Base-by-base conservation (phyloP, 2,329 filamentous ascomycete genomes). In the Colletotrichum trifolii region DNA sequence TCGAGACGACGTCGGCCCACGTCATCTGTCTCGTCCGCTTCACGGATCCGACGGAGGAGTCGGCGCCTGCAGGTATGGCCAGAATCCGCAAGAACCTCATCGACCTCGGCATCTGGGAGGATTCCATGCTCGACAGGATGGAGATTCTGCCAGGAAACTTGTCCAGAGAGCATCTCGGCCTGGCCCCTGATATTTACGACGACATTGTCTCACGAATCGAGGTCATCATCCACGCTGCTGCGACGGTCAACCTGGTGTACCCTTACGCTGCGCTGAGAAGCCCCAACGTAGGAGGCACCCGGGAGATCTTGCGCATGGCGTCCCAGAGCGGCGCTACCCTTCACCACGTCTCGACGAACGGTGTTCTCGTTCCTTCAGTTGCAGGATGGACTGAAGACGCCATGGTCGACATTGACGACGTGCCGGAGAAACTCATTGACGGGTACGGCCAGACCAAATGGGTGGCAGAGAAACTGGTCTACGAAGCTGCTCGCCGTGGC, bases 391-490 rank as follows among this genome's bases (percentile, higher is more conserved):
- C 86, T 1, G 92, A 94, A 74, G 86, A 89, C 67, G 80, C 87
- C 9, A 88, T 90, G 78, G 80, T 94, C 13, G 82, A 84, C 36
- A 83, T 92, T 5, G 85, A 90, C 11, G 86, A 89, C 50, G 91
- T 94, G 1, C 89, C 90, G 0, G 85, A 82, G 47, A 90, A 90
- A 73, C 80, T 94, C 6, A 78, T 85, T 1, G 91, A 93, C 71
- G 91, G 91, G 1, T 94, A 94, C 68, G 90, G 91, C 0, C 91
- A 93, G 76, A 92, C 91, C 0, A 94, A 94, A 73, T 94, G 91
- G 91, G 91, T 92, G 36, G 91, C 91, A 3, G 91, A 94, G 74
- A 88, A 91, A 74, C 87, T 94, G 3, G 88, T 92, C 8, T 81
- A 87, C 10, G 89, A 93, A 72, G 91, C 91, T 9, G 85, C 85